A percentile compares a stretch with the other conserved stretches of the same genome.
Evolutionary conservation across 2,329 filamentous ascomycete species (phyloP).

Genomic region (Rosellinia necatrix): DNA sequence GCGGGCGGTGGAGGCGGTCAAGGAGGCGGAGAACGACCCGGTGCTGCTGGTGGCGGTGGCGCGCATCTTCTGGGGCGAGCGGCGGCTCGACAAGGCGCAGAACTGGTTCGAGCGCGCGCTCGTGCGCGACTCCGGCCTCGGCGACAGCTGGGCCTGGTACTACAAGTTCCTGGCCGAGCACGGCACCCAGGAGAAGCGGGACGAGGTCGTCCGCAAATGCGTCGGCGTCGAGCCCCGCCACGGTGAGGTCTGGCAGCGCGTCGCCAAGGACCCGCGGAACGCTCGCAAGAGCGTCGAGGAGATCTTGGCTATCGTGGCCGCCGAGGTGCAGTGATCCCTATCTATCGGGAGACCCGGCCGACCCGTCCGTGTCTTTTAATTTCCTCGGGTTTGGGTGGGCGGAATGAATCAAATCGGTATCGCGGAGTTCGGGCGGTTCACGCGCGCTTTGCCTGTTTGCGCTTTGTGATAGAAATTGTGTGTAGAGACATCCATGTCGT

Average conservation of each 20-base stretch:
- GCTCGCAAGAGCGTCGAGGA: constrained; percentile 77
- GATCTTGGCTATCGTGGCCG: constrained; percentile 77
- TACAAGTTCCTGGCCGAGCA: constrained; percentile 92
- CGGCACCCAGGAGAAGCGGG: constrained; percentile 90
- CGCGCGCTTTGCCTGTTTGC: too few relatives aligned
- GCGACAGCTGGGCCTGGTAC: constrained; percentile 98
- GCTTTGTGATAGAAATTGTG: too few relatives aligned
- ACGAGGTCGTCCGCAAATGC: constrained; percentile 82
- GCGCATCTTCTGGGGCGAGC: constrained; percentile 93
- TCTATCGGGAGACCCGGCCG: background rate
- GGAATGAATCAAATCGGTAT: too few relatives aligned
- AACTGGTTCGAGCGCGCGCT: constrained; percentile 98
- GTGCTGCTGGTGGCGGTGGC: constrained; percentile 89
- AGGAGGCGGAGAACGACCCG: constrained; percentile 93
- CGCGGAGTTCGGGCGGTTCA: too few relatives aligned
- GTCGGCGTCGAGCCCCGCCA: constrained; percentile 84
- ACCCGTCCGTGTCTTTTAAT: too few relatives aligned
- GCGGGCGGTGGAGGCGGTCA: constrained; percentile 89
- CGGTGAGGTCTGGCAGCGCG: constrained; percentile 86
- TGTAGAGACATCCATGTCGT: too few relatives aligned
- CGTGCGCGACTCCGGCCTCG: constrained; percentile 80
- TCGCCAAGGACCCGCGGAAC: constrained; percentile 86
- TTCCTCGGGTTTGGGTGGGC: too few relatives aligned
- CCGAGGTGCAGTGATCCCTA: constrained; percentile 30
- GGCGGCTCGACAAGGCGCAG: constrained; percentile 89